A percentile compares a stretch with the other conserved stretches of the same genome.
Evolutionary conservation across 2,329 filamentous ascomycete genomes (phyloP).

Genomic region (Septoria linicola): DNA sequence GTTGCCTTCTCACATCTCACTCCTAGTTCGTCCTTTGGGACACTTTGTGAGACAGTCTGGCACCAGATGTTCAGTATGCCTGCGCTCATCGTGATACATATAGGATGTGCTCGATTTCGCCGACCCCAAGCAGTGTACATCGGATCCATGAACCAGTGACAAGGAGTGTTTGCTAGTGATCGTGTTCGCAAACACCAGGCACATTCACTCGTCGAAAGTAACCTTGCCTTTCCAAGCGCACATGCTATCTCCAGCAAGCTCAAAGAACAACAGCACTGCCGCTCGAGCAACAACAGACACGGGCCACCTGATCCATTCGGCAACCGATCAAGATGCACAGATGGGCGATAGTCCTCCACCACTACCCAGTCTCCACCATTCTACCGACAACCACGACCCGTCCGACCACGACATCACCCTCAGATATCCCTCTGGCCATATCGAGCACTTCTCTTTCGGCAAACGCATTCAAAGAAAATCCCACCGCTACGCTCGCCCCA

Average conservation of each 20-base stretch:
- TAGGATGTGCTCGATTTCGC: too few relatives aligned
- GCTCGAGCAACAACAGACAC: not conserved
- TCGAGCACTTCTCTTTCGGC: constrained; percentile 12
- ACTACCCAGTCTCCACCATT: constrained; percentile 12
- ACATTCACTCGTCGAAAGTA: not conserved
- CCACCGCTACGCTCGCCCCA: constrained; percentile 11
- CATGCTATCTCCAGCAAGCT: not conserved
- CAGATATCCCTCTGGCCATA: constrained; percentile 6
- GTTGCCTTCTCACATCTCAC: too few relatives aligned
- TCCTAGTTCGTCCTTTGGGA: too few relatives aligned
- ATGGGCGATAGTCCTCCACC: not conserved
- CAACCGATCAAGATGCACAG: constrained; percentile 1
- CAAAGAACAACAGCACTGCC: not conserved
- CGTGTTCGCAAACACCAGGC: not conserved
- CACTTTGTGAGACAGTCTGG: too few relatives aligned
- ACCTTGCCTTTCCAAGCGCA: not conserved
- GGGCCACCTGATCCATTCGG: not conserved
- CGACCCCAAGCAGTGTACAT: too few relatives aligned
- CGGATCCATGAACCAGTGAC: not conserved
- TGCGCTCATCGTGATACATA: too few relatives aligned
- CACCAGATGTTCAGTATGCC: too few relatives aligned
- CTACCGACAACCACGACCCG: constrained; percentile 13
- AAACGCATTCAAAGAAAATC: constrained; percentile 8
- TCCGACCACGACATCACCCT: constrained; percentile 6
- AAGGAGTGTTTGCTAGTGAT: not conserved